These are phyloP conservation scores for Cucurbita moschata DNA, from an alignment of 306 rosid genomes.

Conservation along the genomic window DNA sequence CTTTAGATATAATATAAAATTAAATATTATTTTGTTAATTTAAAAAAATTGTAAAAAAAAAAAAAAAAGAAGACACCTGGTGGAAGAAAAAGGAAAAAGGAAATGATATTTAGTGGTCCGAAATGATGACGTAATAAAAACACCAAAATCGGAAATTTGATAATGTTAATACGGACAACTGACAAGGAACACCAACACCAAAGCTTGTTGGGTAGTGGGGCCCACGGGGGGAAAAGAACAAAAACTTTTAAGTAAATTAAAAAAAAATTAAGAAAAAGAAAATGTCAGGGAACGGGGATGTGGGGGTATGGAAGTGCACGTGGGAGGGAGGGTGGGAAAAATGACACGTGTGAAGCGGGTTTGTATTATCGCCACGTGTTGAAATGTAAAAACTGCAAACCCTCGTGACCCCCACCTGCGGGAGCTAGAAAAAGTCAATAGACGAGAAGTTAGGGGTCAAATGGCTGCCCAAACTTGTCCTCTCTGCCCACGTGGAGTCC, in stretches of 20 bases:
- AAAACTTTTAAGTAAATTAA: not conserved
- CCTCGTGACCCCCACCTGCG: not conserved
- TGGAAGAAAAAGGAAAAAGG: not conserved
- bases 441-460: not conserved
- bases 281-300: not conserved
- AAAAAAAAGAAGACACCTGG: not conserved
- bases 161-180: not conserved
- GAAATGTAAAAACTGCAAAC: not conserved
- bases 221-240: not conserved
- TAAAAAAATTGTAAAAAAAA: too few species aligned
- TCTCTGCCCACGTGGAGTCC: not conserved
- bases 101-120: not conserved
- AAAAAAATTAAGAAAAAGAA: too few species aligned
- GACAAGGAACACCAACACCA: not conserved
- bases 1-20: too few species aligned
- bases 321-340: not conserved
- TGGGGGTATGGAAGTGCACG: not conserved
- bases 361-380: not conserved
- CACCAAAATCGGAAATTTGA: not conserved
- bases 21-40: too few species aligned
- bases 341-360: not conserved
- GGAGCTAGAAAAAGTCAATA: not conserved
- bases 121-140: not conserved
- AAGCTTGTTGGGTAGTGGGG: not conserved
- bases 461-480: not conserved